These are phyloP conservation scores for Blastocystis sp. DNA, from an alignment of 352 stramenopile species.

Conservation along the genomic window DNA sequence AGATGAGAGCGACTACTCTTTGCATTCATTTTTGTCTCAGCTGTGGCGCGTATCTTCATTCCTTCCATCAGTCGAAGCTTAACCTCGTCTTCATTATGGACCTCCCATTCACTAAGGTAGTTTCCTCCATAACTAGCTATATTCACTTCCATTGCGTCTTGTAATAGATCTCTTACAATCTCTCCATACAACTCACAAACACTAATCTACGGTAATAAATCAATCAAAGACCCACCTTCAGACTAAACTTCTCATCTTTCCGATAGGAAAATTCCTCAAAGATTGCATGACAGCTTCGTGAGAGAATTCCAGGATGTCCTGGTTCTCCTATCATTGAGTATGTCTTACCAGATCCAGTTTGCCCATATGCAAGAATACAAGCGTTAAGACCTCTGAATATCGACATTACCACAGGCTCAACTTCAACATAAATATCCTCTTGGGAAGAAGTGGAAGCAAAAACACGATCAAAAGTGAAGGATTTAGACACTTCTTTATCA, in stretches of 20 bases:
- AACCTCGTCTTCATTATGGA: neutral
- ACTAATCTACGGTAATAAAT: slow-evolving; percentile 18
- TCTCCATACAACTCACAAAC: slow-evolving; percentile 68
- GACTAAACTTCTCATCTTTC: neutral
- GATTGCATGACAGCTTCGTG: slow-evolving; percentile 72
- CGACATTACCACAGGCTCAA: slow-evolving; percentile 6
- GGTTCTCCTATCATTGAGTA: slow-evolving; percentile 77
- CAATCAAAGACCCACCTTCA: slow-evolving; percentile 53
- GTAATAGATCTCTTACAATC: slow-evolving; percentile 62
- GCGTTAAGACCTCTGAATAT: slow-evolving; percentile 72
- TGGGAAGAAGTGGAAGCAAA: neutral
- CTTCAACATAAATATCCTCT: slow-evolving; percentile 5
- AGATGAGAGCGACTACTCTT: slow-evolving; percentile 71
- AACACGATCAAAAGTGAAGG: slow-evolving; percentile 35
- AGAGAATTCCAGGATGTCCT: slow-evolving; percentile 74
- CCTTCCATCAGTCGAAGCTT: neutral
- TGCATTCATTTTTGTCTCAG: slow-evolving; percentile 15
- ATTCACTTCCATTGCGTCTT: neutral
- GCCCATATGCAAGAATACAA: slow-evolving; percentile 75
- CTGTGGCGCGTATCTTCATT: neutral
- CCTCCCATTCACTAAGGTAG: neutral
- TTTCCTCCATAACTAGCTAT: neutral
- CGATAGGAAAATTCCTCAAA: slow-evolving; percentile 72
- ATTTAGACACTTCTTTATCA: neutral
- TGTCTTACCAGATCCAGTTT: slow-evolving; percentile 75